Evolutionary conservation across 176 grass and related monocot genomes (phyloP), one percentile per base, ranked within the genome.

Genomic region (Oryza meyeriana): DNA sequence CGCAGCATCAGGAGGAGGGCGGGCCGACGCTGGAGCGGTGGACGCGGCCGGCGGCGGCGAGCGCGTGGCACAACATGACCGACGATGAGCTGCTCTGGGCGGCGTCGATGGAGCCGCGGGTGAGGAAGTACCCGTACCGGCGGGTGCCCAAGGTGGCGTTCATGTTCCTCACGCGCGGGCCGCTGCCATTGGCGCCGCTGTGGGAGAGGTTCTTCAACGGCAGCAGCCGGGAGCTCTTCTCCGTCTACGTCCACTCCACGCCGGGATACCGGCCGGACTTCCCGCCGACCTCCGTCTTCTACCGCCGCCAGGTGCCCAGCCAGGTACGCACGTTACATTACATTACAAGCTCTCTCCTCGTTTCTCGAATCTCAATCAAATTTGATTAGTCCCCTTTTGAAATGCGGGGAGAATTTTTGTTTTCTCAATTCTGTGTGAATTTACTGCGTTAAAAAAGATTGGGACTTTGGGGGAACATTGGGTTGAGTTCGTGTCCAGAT

Each of bases 11-110:
- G 66, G 4, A 2, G 33, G 16, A 20, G 0, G 29, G 1, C 13
- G 33, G 2, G 18, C 6, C 18, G 13, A 25, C 10, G 17, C 25
- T 81, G 65, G 57, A 71, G 10, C 83, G 83, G 78, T 86, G 78
- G 88, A 20, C 4, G 66, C 83, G 72, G 5, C 33, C 78, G 1
- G 59, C 90, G 42, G 12, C 85, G 8, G 33, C 77, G 26, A 85
- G 79, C 72, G 52, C 81, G 78, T 87, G 85, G 88, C 90, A 98
- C 87, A 85, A 82, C 82, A 89, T 98, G 95, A 91, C 33, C 22
- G 95, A 98, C 35, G 95, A 94, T 29, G 90, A 98, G 90, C 87
- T 98, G 20, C 75, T 92, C 13, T 94, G 95, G 95, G 86, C 85
- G 69, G 95, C 95, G 64, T 94, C 92, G 22, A 83, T 90, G 41